These are phyloP conservation scores for Chlorella sp. DNA, from an alignment of 139 green algal genomes.

Conservation along the genomic window DNA sequence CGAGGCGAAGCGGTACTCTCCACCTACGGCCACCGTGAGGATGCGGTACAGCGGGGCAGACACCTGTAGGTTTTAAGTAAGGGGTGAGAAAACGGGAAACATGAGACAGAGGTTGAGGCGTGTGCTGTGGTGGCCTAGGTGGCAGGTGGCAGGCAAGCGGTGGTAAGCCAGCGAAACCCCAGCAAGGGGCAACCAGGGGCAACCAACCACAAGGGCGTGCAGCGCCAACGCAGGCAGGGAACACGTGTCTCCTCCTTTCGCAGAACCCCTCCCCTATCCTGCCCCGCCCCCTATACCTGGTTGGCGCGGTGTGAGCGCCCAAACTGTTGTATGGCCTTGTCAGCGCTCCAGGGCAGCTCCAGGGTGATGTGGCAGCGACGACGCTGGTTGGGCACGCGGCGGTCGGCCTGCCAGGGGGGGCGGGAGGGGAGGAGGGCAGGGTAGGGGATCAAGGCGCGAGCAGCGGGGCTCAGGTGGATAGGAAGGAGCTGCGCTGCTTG, in stretches of 20 bases:
- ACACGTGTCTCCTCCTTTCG: not conserved
- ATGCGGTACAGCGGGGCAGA: conserved; percentile 65
- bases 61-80: not conserved
- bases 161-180: not conserved
- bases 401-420: conserved; percentile 51
- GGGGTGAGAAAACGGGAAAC: not conserved
- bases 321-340: conserved; percentile 95
- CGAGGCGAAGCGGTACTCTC: conserved; percentile 87
- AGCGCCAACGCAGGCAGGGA: too few relatives aligned
- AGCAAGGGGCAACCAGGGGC: too few relatives aligned
- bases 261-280: not conserved
- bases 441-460: not conserved
- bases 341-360: conserved; percentile 89
- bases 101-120: not conserved
- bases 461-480: not conserved
- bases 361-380: conserved; percentile 87
- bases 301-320: conserved; percentile 64
- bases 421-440: not conserved
- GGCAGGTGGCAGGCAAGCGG: too few relatives aligned
- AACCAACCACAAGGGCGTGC: too few relatives aligned
- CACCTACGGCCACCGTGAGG: conserved; percentile 78
- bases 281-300: not conserved
- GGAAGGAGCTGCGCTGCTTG: not conserved
- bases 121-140: too few relatives aligned
- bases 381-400: conserved; percentile 56